phyloP scores from a whole-genome alignment of 75 land plant genomes.

The Isoetes taiwanensis region DNA sequence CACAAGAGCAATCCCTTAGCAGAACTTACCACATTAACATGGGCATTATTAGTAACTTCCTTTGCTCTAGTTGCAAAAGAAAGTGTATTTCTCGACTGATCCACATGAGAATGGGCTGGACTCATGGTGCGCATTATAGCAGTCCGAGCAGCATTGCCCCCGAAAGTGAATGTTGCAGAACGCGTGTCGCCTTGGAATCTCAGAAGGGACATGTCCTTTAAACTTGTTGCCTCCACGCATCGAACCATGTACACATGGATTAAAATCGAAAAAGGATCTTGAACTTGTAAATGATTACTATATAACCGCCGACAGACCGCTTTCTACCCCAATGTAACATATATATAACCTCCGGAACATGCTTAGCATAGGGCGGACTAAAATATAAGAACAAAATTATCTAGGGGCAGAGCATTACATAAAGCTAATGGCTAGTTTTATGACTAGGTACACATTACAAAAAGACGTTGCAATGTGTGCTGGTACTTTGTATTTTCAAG shows the following conservation, averaged over 20 bases:
- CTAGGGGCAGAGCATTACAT: too few species aligned
- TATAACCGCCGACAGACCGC: too few species aligned
- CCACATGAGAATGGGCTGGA: slow-evolving; percentile 84
- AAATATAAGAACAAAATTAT: background rate
- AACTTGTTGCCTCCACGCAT: slow-evolving; percentile 56
- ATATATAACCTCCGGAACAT: too few species aligned
- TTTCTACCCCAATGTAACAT: background rate
- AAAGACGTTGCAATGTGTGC: too few species aligned
- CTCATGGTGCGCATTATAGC: slow-evolving; percentile 99
- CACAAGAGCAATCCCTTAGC: too few species aligned
- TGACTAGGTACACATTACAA: too few species aligned
- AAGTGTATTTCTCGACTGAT: slow-evolving; percentile 91
- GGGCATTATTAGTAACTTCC: slow-evolving; percentile 84
- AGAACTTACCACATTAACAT: slow-evolving; percentile 86
- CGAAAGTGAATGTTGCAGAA: slow-evolving; percentile 77
- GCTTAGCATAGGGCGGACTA: too few species aligned
- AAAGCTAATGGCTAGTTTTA: too few species aligned
- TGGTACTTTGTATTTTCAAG: too few species aligned
- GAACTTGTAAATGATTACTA: too few species aligned
- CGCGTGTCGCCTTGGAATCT: slow-evolving; percentile 91
- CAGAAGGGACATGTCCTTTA: slow-evolving; percentile 87
- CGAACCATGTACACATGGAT: background rate
- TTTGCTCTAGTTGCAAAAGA: slow-evolving; percentile 92
- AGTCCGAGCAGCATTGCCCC: slow-evolving; percentile 94
- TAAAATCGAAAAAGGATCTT: background rate